Evolutionary conservation across 176 grass and related monocot genomes (phyloP).

Genomic region (Aegilops umbellulata): DNA sequence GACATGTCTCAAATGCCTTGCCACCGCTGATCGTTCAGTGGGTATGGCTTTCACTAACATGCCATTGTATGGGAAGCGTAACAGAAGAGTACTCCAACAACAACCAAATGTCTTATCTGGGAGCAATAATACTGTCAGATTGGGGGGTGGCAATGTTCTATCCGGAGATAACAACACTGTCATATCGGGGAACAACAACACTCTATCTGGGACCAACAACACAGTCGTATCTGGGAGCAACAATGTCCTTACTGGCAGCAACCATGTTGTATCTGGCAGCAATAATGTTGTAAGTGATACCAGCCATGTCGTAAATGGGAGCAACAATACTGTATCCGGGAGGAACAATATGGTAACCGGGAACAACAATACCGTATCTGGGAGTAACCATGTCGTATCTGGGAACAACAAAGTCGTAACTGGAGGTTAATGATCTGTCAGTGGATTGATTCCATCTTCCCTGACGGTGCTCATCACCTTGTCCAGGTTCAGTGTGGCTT

Average conservation of each 20-base stretch:
- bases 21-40: background rate
- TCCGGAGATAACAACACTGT: background rate
- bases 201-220: background rate
- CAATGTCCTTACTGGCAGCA: background rate
- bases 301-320: background rate
- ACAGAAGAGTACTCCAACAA: background rate
- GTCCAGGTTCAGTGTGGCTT: background rate
- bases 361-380: background rate
- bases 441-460: background rate
- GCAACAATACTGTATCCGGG: background rate
- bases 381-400: background rate
- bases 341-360: background rate
- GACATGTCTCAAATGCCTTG: background rate
- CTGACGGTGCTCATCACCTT: background rate
- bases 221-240: background rate
- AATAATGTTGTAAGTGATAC: background rate
- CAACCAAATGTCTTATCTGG: background rate
- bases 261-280: background rate
- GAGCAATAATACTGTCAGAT: background rate
- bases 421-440: background rate
- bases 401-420: background rate
- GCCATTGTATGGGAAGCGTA: background rate
- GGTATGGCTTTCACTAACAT: background rate
- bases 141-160: background rate
- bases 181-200: background rate